A percentile compares a stretch with the other conserved stretches of the same genome.
These are phyloP conservation scores for Achaetomiella virescens DNA, from an alignment of 495 filamentous ascomycete species.

Conservation along the genomic window DNA sequence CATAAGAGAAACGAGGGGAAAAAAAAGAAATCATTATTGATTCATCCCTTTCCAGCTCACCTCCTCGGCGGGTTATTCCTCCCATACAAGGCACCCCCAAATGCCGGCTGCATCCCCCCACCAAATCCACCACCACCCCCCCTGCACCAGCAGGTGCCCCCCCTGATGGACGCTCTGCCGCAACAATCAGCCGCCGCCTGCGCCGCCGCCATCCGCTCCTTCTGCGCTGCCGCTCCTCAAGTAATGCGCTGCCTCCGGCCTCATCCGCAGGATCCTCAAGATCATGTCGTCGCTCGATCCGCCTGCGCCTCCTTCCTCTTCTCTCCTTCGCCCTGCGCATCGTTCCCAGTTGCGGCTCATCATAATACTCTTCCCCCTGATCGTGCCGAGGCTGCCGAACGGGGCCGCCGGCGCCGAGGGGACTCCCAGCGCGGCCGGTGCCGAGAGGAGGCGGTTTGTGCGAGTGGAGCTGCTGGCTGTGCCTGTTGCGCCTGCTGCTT, in stretches of 20 bases:
- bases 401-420: slow-evolving; percentile 26
- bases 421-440: slow-evolving; percentile 39
- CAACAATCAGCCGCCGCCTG: slow-evolving; percentile 94
- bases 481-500: slow-evolving; percentile 51
- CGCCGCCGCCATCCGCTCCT: slow-evolving; percentile 82
- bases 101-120: slow-evolving; percentile 15
- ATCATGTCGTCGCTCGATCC: slow-evolving; percentile 98
- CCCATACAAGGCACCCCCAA: slow-evolving; percentile 31
- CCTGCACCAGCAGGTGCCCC: slow-evolving; percentile 36
- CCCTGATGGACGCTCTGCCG: slow-evolving; percentile 72
- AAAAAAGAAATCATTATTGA: neutral
- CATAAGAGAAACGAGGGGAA: too few relatives aligned
- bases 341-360: slow-evolving; percentile 90
- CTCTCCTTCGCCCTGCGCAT: slow-evolving; percentile 92
- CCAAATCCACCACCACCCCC: neutral
- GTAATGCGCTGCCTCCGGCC: slow-evolving; percentile 88
- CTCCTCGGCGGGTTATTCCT: slow-evolving; percentile 24
- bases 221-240: slow-evolving; percentile 85
- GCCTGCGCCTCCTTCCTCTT: slow-evolving; percentile 93
- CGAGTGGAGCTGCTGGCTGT: slow-evolving; percentile 20
- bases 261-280: slow-evolving; percentile 88
- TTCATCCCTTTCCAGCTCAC: slow-evolving; percentile 6
- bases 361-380: slow-evolving; percentile 88
- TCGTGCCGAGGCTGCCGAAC: slow-evolving; percentile 65
- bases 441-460: slow-evolving; percentile 60